Base-by-base conservation (phyloP, 352 stramenopile species). In the Pythium phragmiticola region DNA sequence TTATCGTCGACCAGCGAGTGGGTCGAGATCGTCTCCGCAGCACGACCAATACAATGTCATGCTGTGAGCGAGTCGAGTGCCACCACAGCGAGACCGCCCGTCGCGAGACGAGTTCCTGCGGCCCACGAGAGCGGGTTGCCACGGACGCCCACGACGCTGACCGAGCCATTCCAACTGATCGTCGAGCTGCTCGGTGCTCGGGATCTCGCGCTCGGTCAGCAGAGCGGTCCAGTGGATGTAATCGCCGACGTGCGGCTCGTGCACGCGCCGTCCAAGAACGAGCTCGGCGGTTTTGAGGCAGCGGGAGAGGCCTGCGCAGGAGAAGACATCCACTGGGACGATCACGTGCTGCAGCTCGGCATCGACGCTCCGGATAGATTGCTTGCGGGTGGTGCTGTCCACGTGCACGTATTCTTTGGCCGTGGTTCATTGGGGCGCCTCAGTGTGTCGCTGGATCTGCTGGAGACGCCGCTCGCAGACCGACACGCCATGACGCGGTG, bases 401-500 rank as follows among this genome's bases (percentile, higher is more conserved):
- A 36, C 34, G 48, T 60, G 5, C 41, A 69, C 4, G 30, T 66
- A 0, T 50, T 60, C 37, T 39, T 11, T 5, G 16, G 17, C n/a
- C 12, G 23, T n/a, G 14, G 21, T n/a, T 3, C 56, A 6, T 54
- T 84, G 23, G 78, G 78, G 39, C 68, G 60, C 12, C 39, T 89
- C 6, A 57, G 63, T 36, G 72, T 89, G 7, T 71, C 78, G 26
- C 39, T 89, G 26, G 71, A 65, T 14, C 51, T 88, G 19, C 57
- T 89, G 7, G 76, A 84, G 52, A 79, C 77, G n/a, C 67, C 78
- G 11, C 53, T 88, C 1, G 78, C 80, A 0, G 62, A 73, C 37
- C 43, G 76, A 16, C 85, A 80, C 53, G 68, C 71, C 0, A 75
- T 89, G 54, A 82, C 59, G 19, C 73, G 80, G 13, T 89, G 80